Base-by-base conservation (phyloP, 768 basidiomycete species). In the Harrya chromipes region DNA sequence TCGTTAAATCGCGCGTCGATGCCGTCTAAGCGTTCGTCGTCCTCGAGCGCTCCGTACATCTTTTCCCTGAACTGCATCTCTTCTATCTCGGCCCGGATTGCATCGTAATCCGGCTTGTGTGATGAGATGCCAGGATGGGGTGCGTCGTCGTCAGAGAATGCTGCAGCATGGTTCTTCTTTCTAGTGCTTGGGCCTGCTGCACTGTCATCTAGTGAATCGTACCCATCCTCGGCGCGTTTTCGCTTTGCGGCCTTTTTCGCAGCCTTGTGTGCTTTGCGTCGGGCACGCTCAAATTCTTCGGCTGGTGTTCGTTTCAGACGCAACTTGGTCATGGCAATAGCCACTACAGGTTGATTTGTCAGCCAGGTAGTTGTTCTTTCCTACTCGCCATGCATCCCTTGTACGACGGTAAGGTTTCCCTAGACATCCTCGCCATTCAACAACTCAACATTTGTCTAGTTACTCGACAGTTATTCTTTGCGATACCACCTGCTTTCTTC, bases 61-160 rank as follows among this genome's bases (percentile, higher is more conserved):
- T 83, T 91, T 57, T 87, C 84, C 37, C 79, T 73, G 64, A 90
- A 94, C 24, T 70, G 70, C 49, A 73, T 65, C 43, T 90, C 85
- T 52, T 90, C 88, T 26, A 80, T 54, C 50, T 83, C 78, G 0
- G 77, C 77, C 21, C 65, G 68, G 9, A 82, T 70, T 31, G 72
- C 59, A 19, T 82, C 82, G 53, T 75, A 72, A 62, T 78, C 77
- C 27, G 56, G 64, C 46, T 72, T 71, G 56, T 62, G 59, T 7
- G 66, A 47, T 5, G 60, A 57, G n/a, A n/a, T n/a, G n/a, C n/a
- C n/a, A n/a, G n/a, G n/a, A n/a, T n/a, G n/a, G n/a, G n/a, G n/a
- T n/a, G n/a, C n/a, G n/a, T n/a, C n/a, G 39, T 47, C 56, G 14
- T 50, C 48, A 31, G 45, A 47, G 23, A 23, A 23, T 23, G 23